Conservation (phyloP, 805 yeast genomes). For the Metschnikowia cerradonensis region DNA sequence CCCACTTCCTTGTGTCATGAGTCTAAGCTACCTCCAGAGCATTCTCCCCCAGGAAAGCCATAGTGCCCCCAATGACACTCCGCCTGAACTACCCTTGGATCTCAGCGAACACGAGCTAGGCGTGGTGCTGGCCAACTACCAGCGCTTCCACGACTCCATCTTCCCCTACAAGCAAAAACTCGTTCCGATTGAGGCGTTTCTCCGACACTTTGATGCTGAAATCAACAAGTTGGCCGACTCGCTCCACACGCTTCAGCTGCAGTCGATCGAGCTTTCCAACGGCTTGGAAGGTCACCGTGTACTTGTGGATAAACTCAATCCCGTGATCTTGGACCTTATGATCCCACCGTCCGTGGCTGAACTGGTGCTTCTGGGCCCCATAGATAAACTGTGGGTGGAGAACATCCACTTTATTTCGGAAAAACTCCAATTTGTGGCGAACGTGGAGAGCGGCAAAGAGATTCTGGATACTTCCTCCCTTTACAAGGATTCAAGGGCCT, state of each 20-base stretch:
- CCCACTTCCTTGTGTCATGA: slow-evolving; percentile 7
- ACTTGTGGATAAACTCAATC: slow-evolving; percentile 50
- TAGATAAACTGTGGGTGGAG: slow-evolving; percentile 63
- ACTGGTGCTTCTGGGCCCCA: slow-evolving; percentile 53
- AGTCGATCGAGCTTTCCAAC: slow-evolving; percentile 28
- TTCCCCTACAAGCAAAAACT: slow-evolving; percentile 24
- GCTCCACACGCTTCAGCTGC: slow-evolving; percentile 30
- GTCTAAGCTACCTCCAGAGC: slow-evolving; percentile 14
- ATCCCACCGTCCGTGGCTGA: slow-evolving; percentile 69
- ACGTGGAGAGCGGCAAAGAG: slow-evolving; percentile 8
- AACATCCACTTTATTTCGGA: slow-evolving; percentile 56
- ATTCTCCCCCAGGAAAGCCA: slow-evolving; percentile 10
- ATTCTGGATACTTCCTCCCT: neutral
- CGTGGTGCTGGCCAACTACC: slow-evolving; percentile 15
- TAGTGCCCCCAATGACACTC: neutral
- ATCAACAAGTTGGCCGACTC: slow-evolving; percentile 31
- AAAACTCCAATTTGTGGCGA: slow-evolving; percentile 49
- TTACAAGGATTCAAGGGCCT: slow-evolving; percentile 24
- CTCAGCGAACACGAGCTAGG: slow-evolving; percentile 17
- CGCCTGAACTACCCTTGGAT: slow-evolving; percentile 1
- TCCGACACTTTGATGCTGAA: slow-evolving; percentile 55
- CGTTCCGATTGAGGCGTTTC: slow-evolving; percentile 49
- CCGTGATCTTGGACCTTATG: slow-evolving; percentile 69
- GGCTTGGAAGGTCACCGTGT: slow-evolving; percentile 26
- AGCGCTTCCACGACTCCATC: slow-evolving; percentile 9